Evolutionary conservation across 148 eudicot genomes (phyloP).

Genomic region (Diospyros kaki): DNA sequence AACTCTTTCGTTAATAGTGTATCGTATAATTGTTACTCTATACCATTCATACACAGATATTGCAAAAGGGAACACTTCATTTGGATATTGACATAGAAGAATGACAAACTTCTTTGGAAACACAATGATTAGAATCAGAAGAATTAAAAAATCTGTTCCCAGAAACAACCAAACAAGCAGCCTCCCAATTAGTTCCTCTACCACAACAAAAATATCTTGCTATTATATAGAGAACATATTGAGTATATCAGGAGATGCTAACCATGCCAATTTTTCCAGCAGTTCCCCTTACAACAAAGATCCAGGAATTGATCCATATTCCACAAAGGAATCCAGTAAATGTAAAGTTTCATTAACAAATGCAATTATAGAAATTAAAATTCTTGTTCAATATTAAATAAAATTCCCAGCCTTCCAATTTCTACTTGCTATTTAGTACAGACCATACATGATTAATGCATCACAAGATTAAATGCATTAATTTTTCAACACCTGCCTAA

Average conservation of each 20-base stretch:
- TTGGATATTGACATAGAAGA: neutral
- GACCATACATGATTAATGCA: no score
- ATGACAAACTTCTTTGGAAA: neutral
- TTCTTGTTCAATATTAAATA: neutral
- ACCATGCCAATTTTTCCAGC: no score
- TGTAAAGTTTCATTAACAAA: neutral
- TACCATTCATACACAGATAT: neutral
- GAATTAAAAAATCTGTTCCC: no score
- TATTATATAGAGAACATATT: no score
- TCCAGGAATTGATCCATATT: no score
- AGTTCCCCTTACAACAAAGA: no score
- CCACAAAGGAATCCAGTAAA: neutral
- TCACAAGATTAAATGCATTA: no score
- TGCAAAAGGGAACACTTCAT: neutral
- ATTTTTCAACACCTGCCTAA: no score
- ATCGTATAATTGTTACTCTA: neutral
- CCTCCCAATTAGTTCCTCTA: no score
- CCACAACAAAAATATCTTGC: neutral
- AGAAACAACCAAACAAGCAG: neutral
- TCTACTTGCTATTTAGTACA: neutral
- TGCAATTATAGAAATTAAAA: neutral
- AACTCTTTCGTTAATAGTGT: neutral
- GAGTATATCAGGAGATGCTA: no score
- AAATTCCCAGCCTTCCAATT: neutral
- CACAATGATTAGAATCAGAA: neutral